Evolutionary conservation across 441 rosid genomes (phyloP).

Genomic region (Brassica hybrid): DNA sequence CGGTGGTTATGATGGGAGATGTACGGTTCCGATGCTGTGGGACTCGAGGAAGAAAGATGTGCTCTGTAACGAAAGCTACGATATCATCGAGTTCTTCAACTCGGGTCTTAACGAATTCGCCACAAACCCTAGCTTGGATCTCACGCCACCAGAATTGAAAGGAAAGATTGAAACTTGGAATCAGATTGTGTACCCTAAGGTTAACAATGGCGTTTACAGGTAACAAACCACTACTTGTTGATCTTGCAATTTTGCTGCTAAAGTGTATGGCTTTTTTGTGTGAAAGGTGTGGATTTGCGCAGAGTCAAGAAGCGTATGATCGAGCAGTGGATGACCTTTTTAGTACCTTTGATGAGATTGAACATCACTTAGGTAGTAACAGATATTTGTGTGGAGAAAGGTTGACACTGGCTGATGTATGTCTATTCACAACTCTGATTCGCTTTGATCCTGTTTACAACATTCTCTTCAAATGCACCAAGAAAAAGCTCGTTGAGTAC

Average conservation of each 20-base stretch:
- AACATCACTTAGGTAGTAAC: conserved; percentile 56
- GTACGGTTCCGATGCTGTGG: conserved; percentile 91
- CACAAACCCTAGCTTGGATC: conserved; percentile 60
- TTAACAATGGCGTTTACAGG: conserved; percentile 92
- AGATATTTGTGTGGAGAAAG: conserved; percentile 78
- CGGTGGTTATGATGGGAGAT: conserved; percentile 74
- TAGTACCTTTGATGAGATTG: conserved; percentile 61
- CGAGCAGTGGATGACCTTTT: conserved; percentile 68
- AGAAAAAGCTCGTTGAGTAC: conserved; percentile 78
- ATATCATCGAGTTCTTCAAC: conserved; percentile 70
- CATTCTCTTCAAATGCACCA: conserved; percentile 82
- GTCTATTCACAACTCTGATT: conserved; percentile 81
- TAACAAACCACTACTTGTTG: conserved; percentile 17
- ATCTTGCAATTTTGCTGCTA: conserved; percentile 11
- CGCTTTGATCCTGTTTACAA: conserved; percentile 85
- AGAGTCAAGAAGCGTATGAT: conserved; percentile 87
- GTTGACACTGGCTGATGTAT: conserved; percentile 71
- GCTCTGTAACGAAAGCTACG: conserved; percentile 83
- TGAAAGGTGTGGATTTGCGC: conserved; percentile 85
- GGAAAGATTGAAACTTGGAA: conserved; percentile 76
- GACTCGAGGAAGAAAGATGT: conserved; percentile 69
- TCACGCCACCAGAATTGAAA: conserved; percentile 56
- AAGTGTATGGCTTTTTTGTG: conserved; percentile 13
- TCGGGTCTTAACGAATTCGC: conserved; percentile 64
- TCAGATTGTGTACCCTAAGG: conserved; percentile 66